Evolutionary conservation across 2,329 filamentous ascomycete genomes (phyloP), one percentile per base, ranked within the genome.

Genomic region (Canariomyces notabilis): DNA sequence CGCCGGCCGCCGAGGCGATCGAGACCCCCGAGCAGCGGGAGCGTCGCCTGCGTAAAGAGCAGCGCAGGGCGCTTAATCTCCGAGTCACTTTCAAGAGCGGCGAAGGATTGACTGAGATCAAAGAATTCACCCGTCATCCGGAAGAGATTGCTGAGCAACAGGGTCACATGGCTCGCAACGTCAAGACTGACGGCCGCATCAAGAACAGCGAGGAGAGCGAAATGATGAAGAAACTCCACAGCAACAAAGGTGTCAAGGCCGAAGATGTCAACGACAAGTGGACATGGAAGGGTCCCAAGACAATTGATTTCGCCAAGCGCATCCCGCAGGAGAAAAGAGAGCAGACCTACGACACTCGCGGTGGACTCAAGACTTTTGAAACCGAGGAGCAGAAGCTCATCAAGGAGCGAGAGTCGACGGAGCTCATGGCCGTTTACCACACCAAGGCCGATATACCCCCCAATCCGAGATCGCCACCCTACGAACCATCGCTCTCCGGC

Each of bases 201-300:
- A 85, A 89, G 60, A 83, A 87, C 57, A 80, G 81, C 40, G 82
- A 80, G 5, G 87, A 87, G 59, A 83, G 86, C 39, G 81, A 85
- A 71, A 80, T 84, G 56, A 67, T 83, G 42, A 83, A 81, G 57
- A 72, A 75, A 52, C 70, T 74, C 37, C 67, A 84, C 1, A 69
- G 74, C 0, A 76, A 78, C 19, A 76, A 79, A 44, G 5, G 72
- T 77, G 47, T 52, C 33, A 48, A 40, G 16, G 31, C 42, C 2
- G 2, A 33, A 4, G 52, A 54, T 12, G 40, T 54, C 11, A 49
- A 48, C 18, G 52, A 52, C 46, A 69, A n/a, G n/a, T n/a, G 72
- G 43, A 67, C 77, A 41, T 79, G 80, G 74, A 60, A 69, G 33
- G 69, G 72, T 18, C 76, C 76, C 2, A 61, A 64, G 12, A 55